Conservation (phyloP, 1,139 yeast species). For the Yamadazyma diddensiae region DNA sequence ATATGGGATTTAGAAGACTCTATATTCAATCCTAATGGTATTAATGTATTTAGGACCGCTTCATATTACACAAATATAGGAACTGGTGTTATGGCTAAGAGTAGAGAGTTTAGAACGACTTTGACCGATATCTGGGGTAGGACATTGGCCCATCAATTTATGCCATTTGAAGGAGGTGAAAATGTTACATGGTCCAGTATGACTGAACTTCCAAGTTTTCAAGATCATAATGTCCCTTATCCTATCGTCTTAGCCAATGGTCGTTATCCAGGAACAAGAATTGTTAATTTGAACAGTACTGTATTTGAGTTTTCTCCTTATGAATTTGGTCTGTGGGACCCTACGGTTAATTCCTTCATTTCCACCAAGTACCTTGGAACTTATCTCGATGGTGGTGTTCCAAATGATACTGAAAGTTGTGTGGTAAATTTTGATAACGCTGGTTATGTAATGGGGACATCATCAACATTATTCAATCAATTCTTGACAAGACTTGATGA, state of each 20-base stretch:
- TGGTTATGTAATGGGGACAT: slow-evolving; percentile 46
- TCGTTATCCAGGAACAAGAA: slow-evolving; percentile 32
- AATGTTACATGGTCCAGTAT: slow-evolving; percentile 41
- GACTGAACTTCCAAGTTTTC: slow-evolving; percentile 24
- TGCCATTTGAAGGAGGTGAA: slow-evolving; percentile 26
- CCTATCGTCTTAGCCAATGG: slow-evolving; percentile 42
- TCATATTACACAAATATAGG: slow-evolving; percentile 31
- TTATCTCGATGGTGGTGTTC: slow-evolving; percentile 24
- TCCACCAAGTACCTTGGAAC: slow-evolving; percentile 38
- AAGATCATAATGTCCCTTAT: slow-evolving; percentile 37
- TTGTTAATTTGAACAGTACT: slow-evolving; percentile 38
- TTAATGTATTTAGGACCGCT: slow-evolving; percentile 31
- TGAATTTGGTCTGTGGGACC: slow-evolving; percentile 49
- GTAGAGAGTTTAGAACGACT: slow-evolving; percentile 35
- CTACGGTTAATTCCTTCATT: slow-evolving; percentile 29
- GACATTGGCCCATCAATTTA: slow-evolving; percentile 38
- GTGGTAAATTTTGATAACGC: slow-evolving; percentile 40
- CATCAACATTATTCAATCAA: slow-evolving; percentile 43
- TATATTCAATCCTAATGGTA: slow-evolving; percentile 39
- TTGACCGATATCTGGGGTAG: slow-evolving; percentile 48
- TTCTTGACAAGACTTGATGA: slow-evolving; percentile 22
- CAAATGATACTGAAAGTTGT: slow-evolving; percentile 25
- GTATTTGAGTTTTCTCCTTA: slow-evolving; percentile 41
- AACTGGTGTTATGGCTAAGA: slow-evolving; percentile 28
- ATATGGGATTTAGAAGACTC: slow-evolving; percentile 42